phyloP scores from a whole-genome alignment of 768 basidiomycete species.

The Lentinula detonsa region DNA sequence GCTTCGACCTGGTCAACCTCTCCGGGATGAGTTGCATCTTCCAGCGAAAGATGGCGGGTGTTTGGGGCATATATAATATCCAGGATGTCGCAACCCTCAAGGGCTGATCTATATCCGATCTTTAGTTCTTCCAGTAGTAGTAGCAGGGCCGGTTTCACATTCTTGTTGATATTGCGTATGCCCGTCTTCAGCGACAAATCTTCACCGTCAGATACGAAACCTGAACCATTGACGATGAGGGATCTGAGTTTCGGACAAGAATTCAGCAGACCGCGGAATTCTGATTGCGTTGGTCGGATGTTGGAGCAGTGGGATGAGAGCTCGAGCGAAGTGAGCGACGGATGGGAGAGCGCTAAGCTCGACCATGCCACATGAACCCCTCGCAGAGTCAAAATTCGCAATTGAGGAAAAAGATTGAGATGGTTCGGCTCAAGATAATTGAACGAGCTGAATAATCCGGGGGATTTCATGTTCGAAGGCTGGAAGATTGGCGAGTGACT shows the following conservation, averaged over 20 bases:
- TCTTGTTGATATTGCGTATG: conserved; percentile 9
- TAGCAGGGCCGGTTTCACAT: conserved; percentile 26
- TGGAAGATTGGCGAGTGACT: conserved; percentile 39
- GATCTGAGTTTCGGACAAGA: conserved; percentile 32
- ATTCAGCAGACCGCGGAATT: conserved; percentile 38
- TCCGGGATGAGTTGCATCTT: conserved; percentile 38
- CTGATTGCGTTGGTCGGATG: conserved; percentile 43
- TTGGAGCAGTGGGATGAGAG: conserved; percentile 48
- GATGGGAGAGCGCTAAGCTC: conserved; percentile 25
- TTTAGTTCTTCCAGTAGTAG: conserved; percentile 30
- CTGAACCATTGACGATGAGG: conserved; percentile 45
- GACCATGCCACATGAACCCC: conserved; percentile 57
- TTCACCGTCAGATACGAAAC: conserved; percentile 10
- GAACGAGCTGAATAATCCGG: conserved; percentile 24
- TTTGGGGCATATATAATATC: conserved; percentile 33
- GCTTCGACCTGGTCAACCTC: conserved; percentile 35
- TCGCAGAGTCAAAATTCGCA: conserved; percentile 43
- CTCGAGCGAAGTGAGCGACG: conserved; percentile 30
- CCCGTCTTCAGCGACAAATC: background rate
- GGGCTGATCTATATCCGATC: conserved; percentile 37
- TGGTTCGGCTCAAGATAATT: conserved; percentile 12
- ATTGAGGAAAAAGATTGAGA: conserved; percentile 29
- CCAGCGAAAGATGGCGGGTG: conserved; percentile 30
- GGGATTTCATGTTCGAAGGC: conserved; percentile 30
- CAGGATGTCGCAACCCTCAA: conserved; percentile 33